phyloP scores from a whole-genome alignment of 805 yeast genomes.

The Yarrowia hollandica region DNA sequence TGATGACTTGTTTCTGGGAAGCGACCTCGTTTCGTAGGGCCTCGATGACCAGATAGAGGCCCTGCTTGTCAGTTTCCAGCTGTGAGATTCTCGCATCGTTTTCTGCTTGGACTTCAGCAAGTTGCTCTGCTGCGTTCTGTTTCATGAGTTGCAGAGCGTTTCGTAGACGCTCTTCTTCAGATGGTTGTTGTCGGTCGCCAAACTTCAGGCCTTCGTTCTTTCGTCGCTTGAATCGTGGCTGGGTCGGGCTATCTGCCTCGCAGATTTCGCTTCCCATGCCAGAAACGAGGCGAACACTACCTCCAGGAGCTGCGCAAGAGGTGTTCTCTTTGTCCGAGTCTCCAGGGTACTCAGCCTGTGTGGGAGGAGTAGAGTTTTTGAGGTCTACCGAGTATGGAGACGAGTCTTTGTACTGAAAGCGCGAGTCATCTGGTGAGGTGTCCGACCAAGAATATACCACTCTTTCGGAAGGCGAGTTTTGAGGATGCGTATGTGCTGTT shows the following conservation, averaged over 20 bases:
- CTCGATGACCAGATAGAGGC: slow-evolving; percentile 20
- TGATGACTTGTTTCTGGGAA: background rate
- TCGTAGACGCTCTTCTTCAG: background rate
- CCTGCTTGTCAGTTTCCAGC: slow-evolving; percentile 27
- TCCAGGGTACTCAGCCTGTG: slow-evolving; percentile 14
- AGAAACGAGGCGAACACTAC: background rate
- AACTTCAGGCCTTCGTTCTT: slow-evolving; percentile 3
- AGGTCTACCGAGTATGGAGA: slow-evolving; percentile 7
- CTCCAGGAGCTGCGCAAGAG: slow-evolving; percentile 3
- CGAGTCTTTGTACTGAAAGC: slow-evolving; percentile 18
- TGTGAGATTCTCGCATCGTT: slow-evolving; percentile 1
- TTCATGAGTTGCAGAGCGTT: background rate
- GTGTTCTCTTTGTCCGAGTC: slow-evolving; percentile 19
- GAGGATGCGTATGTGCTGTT: slow-evolving; percentile 23
- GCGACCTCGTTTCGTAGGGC: background rate
- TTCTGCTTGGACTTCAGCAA: background rate
- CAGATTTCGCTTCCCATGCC: slow-evolving; percentile 22
- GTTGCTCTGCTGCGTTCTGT: background rate
- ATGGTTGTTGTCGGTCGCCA: background rate
- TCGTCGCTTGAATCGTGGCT: background rate
- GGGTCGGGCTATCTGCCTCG: slow-evolving; percentile 7
- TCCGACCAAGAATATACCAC: slow-evolving; percentile 21
- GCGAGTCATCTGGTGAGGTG: slow-evolving; percentile 17
- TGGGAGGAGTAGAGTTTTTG: slow-evolving; percentile 17
- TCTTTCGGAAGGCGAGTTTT: slow-evolving; percentile 18